Conservation (phyloP, 208 protist genomes). For the Herpetomonas tarakana region DNA sequence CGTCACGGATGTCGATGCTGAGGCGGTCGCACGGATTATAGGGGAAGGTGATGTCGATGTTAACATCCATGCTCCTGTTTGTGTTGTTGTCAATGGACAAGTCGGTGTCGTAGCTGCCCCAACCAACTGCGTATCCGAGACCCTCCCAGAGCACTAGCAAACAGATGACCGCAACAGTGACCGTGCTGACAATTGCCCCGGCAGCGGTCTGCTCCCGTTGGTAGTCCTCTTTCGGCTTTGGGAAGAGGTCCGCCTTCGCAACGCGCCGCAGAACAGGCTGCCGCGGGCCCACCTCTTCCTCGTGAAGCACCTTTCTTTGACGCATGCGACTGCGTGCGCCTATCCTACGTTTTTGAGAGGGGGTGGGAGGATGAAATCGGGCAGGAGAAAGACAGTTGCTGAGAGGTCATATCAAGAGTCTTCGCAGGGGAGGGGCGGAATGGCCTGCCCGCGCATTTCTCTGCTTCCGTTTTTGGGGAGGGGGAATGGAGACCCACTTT, state of each 20-base stretch:
- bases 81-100: slow-evolving; percentile 52
- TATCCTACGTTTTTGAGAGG: too few relatives aligned
- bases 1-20: slow-evolving; percentile 73
- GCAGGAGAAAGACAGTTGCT: too few relatives aligned
- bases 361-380: too few relatives aligned
- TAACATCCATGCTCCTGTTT: slow-evolving; percentile 46
- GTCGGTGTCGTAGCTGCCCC: slow-evolving; percentile 59
- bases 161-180: slow-evolving; percentile 34
- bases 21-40: slow-evolving; percentile 54
- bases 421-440: too few relatives aligned
- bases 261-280: slow-evolving; percentile 31
- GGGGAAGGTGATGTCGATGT: slow-evolving; percentile 83
- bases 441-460: too few relatives aligned
- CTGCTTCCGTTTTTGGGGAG: too few relatives aligned
- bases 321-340: too few relatives aligned
- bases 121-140: slow-evolving; percentile 35
- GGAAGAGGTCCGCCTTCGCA: slow-evolving; percentile 48
- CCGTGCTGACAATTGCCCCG: slow-evolving; percentile 46
- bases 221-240: slow-evolving; percentile 68
- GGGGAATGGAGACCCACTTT: too few relatives aligned
- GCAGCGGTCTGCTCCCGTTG: slow-evolving; percentile 40
- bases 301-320: too few relatives aligned
- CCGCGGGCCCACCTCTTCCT: too few relatives aligned
- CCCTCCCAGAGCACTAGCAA: slow-evolving; percentile 58
- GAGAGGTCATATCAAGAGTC: too few relatives aligned